Percentiles rank a stretch among this genome's conserved stretches.
Conservation (phyloP, 345 rosid genomes). For the Camelina laxa region DNA sequence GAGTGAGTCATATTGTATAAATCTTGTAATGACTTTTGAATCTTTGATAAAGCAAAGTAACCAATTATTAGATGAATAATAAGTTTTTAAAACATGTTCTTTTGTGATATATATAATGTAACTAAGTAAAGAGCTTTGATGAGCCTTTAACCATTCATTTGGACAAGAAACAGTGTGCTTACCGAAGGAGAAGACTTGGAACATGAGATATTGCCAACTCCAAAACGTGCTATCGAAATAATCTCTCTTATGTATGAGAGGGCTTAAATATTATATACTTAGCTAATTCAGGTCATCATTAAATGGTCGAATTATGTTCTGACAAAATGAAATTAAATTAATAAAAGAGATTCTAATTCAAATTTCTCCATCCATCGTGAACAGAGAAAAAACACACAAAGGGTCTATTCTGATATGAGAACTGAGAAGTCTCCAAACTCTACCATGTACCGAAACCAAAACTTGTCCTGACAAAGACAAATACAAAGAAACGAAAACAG, state of each 20-base stretch:
- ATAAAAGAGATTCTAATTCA: background rate
- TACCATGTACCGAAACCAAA: constrained; percentile 35
- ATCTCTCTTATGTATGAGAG: background rate
- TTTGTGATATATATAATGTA: background rate
- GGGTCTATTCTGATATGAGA: constrained; percentile 20
- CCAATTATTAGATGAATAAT: background rate
- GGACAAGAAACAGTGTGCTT: constrained; percentile 13
- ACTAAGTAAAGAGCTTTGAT: background rate
- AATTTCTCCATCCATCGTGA: background rate
- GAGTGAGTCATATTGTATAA: background rate
- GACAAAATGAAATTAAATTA: background rate
- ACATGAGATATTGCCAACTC: background rate
- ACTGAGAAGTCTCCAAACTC: constrained; percentile 29
- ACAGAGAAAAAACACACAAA: constrained; percentile 18
- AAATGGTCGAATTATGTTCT: background rate
- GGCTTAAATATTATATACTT: background rate
- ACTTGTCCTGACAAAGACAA: constrained; percentile 23
- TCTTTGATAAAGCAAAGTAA: background rate
- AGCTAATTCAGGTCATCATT: background rate
- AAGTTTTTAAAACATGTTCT: background rate
- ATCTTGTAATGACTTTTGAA: background rate
- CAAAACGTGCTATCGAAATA: background rate
- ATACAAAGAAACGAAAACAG: background rate
- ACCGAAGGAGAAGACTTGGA: background rate
- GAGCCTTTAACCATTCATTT: background rate